phyloP scores from a whole-genome alignment of 352 stramenopile species.

The Globisporangium carolinianum region DNA sequence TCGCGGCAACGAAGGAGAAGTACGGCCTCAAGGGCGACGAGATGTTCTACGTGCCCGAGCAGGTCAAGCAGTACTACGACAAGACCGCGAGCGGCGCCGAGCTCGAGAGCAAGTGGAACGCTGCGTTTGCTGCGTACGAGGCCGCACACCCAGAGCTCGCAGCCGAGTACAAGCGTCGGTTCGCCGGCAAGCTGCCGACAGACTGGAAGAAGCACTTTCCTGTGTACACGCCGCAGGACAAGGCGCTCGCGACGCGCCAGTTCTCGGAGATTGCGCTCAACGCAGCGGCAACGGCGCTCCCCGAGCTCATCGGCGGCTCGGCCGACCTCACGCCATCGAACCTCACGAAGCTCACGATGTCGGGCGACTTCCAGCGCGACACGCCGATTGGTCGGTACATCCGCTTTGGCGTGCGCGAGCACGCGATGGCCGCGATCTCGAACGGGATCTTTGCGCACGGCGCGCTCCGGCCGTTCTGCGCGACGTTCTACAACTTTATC shows the following conservation, averaged over 20 bases:
- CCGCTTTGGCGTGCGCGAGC: conserved; percentile 97
- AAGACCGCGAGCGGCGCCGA: conserved; percentile 67
- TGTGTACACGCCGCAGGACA: conserved; percentile 85
- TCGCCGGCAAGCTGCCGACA: conserved; percentile 87
- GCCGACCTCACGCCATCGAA: conserved; percentile 98
- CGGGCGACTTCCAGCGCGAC: conserved; percentile 96
- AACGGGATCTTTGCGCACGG: conserved; percentile 99
- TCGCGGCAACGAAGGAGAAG: conserved; percentile 86
- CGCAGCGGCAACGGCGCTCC: conserved; percentile 86
- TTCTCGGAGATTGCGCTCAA: conserved; percentile 95
- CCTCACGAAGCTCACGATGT: conserved; percentile 93
- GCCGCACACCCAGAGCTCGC: conserved; percentile 88
- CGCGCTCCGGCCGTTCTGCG: conserved; percentile 95
- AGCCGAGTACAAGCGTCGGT: conserved; percentile 92
- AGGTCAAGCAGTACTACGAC: conserved; percentile 92
- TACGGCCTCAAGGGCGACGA: conserved; percentile 91
- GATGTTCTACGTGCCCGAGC: conserved; percentile 91
- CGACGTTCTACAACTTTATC: conserved; percentile 99
- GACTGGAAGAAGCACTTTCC: conserved; percentile 92
- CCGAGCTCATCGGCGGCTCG: conserved; percentile 96
- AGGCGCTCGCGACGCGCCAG: conserved; percentile 91
- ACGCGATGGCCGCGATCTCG: conserved; percentile 97
- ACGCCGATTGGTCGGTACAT: conserved; percentile 95
- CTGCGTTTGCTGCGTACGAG: conserved; percentile 89
- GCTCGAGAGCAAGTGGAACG: conserved; percentile 86